Evolutionary conservation across 768 basidiomycete species (phyloP).

Genomic region (Leccinum ochraceum): DNA sequence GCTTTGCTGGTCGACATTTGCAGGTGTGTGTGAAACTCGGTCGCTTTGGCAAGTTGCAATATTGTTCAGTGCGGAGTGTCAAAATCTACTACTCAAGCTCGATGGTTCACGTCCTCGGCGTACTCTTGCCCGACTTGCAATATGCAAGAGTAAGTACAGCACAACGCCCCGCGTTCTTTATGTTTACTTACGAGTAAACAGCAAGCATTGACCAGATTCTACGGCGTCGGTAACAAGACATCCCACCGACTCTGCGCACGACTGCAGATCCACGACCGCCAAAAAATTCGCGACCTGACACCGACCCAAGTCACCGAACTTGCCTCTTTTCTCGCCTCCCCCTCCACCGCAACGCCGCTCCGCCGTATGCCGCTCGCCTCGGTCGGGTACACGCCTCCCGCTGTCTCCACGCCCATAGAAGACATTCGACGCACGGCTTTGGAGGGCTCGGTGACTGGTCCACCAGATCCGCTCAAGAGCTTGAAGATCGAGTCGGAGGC

Average conservation of each 20-base stretch:
- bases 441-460: slow-evolving; percentile 38
- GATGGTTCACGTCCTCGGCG: slow-evolving; percentile 90
- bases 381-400: slow-evolving; percentile 49
- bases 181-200: slow-evolving; percentile 34
- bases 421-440: slow-evolving; percentile 28
- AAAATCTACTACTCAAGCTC: slow-evolving; percentile 7
- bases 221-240: slow-evolving; percentile 79
- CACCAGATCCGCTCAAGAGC: slow-evolving; percentile 63
- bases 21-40: slow-evolving; percentile 13
- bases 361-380: slow-evolving; percentile 68
- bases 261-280: slow-evolving; percentile 85
- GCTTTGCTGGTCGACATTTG: slow-evolving; percentile 74
- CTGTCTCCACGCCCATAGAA: slow-evolving; percentile 38
- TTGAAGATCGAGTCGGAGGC: slow-evolving; percentile 89
- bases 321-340: slow-evolving; percentile 93
- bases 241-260: slow-evolving; percentile 87
- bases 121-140: slow-evolving; percentile 75
- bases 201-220: slow-evolving; percentile 90
- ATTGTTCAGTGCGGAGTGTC: slow-evolving; percentile 26
- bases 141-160: slow-evolving; percentile 63
- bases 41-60: slow-evolving; percentile 1
- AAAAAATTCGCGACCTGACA: slow-evolving; percentile 78
- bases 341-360: slow-evolving; percentile 68
- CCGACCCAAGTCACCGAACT: slow-evolving; percentile 87
- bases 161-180: neutral